Conservation (phyloP, 768 basidiomycete species). For the Crepidotus variabilis region DNA sequence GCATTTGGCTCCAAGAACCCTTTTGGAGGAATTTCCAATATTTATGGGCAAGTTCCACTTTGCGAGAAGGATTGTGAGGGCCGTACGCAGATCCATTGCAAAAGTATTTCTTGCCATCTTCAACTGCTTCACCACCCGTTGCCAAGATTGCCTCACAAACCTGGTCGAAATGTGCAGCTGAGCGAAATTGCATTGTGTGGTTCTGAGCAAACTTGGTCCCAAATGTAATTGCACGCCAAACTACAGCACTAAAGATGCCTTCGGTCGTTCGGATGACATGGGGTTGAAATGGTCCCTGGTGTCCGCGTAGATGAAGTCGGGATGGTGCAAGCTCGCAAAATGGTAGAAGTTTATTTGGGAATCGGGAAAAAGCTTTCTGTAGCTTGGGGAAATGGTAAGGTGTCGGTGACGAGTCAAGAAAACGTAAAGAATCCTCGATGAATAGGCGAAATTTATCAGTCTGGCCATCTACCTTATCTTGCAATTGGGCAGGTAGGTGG, state of each 20-base stretch:
- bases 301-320: not conserved
- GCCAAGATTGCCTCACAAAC: not conserved
- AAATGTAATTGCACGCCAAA: slow-evolving; percentile 5
- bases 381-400: not conserved
- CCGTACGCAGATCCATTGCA: not conserved
- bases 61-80: not conserved
- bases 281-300: slow-evolving; percentile 1
- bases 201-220: not conserved
- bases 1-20: not conserved
- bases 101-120: not conserved
- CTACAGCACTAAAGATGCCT: slow-evolving; percentile 9
- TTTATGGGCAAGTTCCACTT: not conserved
- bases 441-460: not conserved
- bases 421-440: not conserved
- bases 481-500: not conserved
- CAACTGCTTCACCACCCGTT: not conserved
- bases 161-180: not conserved
- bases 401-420: not conserved
- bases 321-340: slow-evolving; percentile 4
- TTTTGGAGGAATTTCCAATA: not conserved
- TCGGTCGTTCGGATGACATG: not conserved
- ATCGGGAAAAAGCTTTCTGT: not conserved
- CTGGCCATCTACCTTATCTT: not conserved
- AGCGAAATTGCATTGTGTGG: not conserved
- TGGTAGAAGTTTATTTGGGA: slow-evolving; percentile 1